Conservation (phyloP, 495 filamentous ascomycete species). For the Trichoderma virens region DNA sequence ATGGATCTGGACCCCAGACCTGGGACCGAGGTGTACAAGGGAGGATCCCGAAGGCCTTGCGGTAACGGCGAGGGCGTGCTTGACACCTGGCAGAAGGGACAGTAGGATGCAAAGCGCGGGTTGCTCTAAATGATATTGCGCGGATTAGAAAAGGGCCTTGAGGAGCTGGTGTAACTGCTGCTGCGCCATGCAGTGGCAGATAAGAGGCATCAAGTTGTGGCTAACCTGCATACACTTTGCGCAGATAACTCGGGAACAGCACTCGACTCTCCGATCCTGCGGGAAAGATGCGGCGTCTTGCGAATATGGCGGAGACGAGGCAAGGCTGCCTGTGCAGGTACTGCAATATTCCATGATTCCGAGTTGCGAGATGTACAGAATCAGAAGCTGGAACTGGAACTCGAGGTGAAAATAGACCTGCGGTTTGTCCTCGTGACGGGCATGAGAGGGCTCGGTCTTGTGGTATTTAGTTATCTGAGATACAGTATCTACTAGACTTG, state of each 20-base stretch:
- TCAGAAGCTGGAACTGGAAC: too few species aligned
- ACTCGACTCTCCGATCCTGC: constrained; percentile 47
- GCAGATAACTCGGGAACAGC: constrained; percentile 63
- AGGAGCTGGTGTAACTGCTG: neutral
- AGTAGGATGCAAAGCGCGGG: constrained; percentile 61
- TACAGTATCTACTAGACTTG: neutral
- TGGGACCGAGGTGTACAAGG: constrained; percentile 43
- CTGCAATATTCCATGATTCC: constrained; percentile 4
- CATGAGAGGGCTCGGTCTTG: neutral
- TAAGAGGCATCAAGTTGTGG: neutral
- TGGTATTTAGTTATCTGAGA: too few species aligned
- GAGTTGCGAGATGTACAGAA: neutral
- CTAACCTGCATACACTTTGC: constrained; percentile 55
- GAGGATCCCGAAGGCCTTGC: constrained; percentile 50
- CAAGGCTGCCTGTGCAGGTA: constrained; percentile 3
- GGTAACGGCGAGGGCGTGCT: constrained; percentile 40
- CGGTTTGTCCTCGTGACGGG: constrained; percentile 28
- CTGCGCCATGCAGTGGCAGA: too few species aligned
- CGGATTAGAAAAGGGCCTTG: neutral
- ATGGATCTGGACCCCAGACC: constrained; percentile 18
- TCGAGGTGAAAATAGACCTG: neutral
- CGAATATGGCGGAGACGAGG: neutral
- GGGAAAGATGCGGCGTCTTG: constrained; percentile 45
- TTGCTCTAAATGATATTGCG: constrained; percentile 45
- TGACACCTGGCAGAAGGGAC: constrained; percentile 46